phyloP scores from a whole-genome alignment of 257 asterid genomes.

The Linaria vulgaris region DNA sequence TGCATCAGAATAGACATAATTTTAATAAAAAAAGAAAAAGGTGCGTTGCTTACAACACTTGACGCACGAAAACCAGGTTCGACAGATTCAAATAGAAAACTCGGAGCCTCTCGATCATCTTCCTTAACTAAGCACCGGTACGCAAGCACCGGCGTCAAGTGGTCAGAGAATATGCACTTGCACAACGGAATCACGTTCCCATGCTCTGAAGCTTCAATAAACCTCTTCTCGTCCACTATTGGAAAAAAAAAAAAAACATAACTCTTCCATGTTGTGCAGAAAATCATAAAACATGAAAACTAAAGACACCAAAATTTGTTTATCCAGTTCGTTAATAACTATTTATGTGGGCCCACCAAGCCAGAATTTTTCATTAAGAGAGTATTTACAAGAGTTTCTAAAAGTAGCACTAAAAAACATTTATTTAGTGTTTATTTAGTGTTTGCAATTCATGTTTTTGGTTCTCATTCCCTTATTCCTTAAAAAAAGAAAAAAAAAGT shows the following conservation, averaged over 20 bases:
- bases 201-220: slow-evolving; percentile 54
- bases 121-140: slow-evolving; percentile 91
- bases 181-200: slow-evolving; percentile 76
- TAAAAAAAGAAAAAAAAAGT: too few relatives aligned
- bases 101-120: slow-evolving; percentile 86
- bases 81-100: slow-evolving; percentile 86
- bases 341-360: too few relatives aligned
- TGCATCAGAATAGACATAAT: not conserved
- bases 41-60: slow-evolving; percentile 51
- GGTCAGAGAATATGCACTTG: slow-evolving; percentile 83
- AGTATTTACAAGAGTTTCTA: too few relatives aligned
- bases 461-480: too few relatives aligned
- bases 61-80: slow-evolving; percentile 71
- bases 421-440: too few relatives aligned
- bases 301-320: too few relatives aligned
- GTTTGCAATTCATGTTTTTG: too few relatives aligned
- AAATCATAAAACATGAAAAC: too few relatives aligned
- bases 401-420: too few relatives aligned
- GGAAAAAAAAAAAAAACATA: slow-evolving; percentile 17
- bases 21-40: not conserved
- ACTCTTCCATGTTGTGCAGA: too few relatives aligned
- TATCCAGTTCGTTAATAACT: too few relatives aligned
- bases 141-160: slow-evolving; percentile 88
- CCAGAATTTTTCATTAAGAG: too few relatives aligned
- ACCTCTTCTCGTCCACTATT: slow-evolving; percentile 61